phyloP scores from a whole-genome alignment of 495 filamentous ascomycete species.

The Tuber brumale region DNA sequence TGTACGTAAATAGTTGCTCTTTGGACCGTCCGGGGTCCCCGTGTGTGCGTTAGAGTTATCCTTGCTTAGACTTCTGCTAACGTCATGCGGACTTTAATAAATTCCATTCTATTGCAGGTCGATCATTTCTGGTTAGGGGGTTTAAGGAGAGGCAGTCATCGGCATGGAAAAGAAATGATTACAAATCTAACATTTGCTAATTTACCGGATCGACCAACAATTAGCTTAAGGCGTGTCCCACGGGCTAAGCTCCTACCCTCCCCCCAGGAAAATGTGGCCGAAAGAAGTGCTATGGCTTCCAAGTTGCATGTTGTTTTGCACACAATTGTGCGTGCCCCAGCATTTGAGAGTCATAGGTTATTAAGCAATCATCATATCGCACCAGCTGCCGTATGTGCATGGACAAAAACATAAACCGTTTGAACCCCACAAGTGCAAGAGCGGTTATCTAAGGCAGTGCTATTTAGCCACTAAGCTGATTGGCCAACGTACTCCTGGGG shows the following conservation, averaged over 20 bases:
- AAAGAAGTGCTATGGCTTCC: neutral
- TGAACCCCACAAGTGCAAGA: neutral
- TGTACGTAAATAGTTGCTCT: neutral
- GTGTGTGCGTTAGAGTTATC: neutral
- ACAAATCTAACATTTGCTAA: neutral
- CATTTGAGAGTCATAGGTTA: neutral
- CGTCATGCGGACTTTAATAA: neutral
- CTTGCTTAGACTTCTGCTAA: neutral
- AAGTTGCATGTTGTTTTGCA: neutral
- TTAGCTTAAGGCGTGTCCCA: neutral
- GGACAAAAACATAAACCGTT: neutral
- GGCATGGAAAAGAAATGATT: neutral
- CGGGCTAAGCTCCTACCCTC: neutral
- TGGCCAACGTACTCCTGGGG: neutral
- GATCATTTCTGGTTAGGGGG: neutral
- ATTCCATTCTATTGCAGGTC: neutral
- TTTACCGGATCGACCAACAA: neutral
- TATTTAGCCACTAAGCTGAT: neutral
- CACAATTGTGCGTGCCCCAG: neutral
- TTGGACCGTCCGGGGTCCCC: neutral
- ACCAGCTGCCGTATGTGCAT: neutral
- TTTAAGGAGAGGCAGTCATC: neutral
- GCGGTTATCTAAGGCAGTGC: neutral
- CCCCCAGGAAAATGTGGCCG: neutral
- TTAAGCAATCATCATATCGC: neutral